Evolutionary conservation across 1,284 basidiomycete species (phyloP), one percentile per base, ranked within the genome.

Genomic region (Lentinula novae-zelandiae): DNA sequence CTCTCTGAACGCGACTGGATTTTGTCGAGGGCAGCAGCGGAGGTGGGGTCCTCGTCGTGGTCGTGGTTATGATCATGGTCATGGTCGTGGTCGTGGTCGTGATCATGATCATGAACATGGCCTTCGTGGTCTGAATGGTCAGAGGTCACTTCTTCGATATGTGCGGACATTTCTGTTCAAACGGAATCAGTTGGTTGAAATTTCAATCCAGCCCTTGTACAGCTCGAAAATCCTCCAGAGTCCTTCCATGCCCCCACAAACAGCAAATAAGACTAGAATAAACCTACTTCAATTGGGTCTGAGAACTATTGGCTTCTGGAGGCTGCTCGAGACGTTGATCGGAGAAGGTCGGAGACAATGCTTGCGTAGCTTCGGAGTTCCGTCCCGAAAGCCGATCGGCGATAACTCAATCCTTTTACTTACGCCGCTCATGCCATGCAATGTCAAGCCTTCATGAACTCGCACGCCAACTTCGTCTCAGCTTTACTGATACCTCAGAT

Each of bases 1-100:
- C 93, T 89, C 78, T 96, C 94, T 39, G 93, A 87, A 67, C 92
- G 88, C 61, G 92, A 95, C 78, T 95, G 92, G 68, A 96, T 91
- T 78, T 96, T 96, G 70, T 96, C 93, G 65, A 95, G 87, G 62
- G 91, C 90, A 58, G 90, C 90, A 64, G 85, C 84, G 60, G 92
- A 93, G 64, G 90, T 89, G 53, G 90, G 91, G 67, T 92, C 90
- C 71, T 91, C 87, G 65, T 93, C 87, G 70, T 83, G 76, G 69
- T 80, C 77, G 62, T 81, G 81, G 65, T 82, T 79, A 68, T 86
- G 82, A 62, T 56, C 31, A 22, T 56, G 54, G 27, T 42, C n/a
- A 31, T 56, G 27, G 27, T 27, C 27, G 3, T 27, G 53, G 5
- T 34, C 17, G 39, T 53, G 52, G 10, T 83, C 17, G 39, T 53